A percentile compares a stretch with the other conserved stretches of the same genome.
These are phyloP conservation scores for Lipomyces orientalis DNA, from an alignment of 805 yeast genomes.

Conservation along the genomic window DNA sequence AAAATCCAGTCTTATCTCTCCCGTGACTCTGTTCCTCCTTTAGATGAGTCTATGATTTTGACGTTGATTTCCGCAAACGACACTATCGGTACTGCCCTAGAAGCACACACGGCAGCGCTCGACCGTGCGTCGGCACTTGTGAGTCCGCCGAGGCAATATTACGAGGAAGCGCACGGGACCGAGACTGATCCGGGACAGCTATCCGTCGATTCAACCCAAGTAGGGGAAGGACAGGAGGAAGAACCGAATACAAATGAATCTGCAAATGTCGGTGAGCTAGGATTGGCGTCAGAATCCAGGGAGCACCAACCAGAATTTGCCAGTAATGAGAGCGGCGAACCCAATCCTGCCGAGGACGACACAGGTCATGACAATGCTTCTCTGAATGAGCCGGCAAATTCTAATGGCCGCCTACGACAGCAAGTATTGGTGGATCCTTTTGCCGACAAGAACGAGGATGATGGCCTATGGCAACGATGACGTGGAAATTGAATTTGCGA, in stretches of 20 bases:
- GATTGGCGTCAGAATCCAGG: background rate
- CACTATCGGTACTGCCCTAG: conserved; percentile 16
- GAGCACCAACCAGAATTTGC: background rate
- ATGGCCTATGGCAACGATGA: conserved; percentile 22
- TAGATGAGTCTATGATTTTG: conserved; percentile 17
- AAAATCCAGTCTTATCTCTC: conserved; percentile 18
- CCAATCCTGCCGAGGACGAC: background rate
- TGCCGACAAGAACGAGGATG: conserved; percentile 21
- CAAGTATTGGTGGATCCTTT: conserved; percentile 15
- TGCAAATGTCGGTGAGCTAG: background rate
- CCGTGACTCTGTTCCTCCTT: conserved; percentile 15
- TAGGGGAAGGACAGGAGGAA: background rate
- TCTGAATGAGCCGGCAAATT: background rate
- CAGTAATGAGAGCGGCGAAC: background rate
- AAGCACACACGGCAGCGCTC: conserved; percentile 25
- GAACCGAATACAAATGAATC: background rate
- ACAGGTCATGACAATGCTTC: background rate
- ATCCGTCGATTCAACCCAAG: background rate
- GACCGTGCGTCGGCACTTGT: conserved; percentile 28
- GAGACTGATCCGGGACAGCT: background rate
- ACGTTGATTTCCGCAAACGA: conserved; percentile 25
- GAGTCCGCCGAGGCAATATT: conserved; percentile 34
- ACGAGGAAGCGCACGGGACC: background rate
- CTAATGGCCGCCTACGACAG: background rate
- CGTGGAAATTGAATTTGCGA: too few species aligned